These are phyloP conservation scores for Cairneyella variabilis DNA, from an alignment of 495 filamentous ascomycete species.

Conservation along the genomic window DNA sequence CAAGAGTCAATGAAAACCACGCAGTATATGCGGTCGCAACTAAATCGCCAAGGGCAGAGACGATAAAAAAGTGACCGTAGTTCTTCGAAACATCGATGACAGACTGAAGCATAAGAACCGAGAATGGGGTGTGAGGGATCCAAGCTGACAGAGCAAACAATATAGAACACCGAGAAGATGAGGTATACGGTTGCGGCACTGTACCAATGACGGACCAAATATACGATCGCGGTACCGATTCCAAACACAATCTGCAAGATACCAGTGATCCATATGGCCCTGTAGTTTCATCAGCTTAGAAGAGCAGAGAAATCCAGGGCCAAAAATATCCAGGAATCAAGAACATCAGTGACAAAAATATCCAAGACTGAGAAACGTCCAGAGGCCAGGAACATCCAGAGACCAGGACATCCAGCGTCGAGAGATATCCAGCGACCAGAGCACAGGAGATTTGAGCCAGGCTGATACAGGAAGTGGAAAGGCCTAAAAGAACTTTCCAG, in stretches of 20 bases:
- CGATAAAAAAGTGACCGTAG: conserved; percentile 82
- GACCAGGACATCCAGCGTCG: no score
- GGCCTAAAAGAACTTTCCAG: no score
- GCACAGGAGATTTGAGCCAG: no score
- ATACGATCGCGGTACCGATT: conserved; percentile 65
- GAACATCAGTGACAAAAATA: no score
- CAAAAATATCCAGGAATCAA: no score
- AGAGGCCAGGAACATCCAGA: no score
- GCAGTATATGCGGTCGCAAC: conserved; percentile 68
- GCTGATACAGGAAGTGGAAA: no score
- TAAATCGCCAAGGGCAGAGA: conserved; percentile 76
- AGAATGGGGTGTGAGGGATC: conserved; percentile 86
- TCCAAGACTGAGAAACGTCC: no score
- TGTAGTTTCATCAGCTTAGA: no score
- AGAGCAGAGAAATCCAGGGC: no score
- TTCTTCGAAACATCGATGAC: conserved; percentile 79
- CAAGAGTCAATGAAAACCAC: conserved; percentile 57
- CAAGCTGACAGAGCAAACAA: conserved; percentile 78
- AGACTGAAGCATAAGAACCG: conserved; percentile 83
- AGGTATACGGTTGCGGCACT: conserved; percentile 84
- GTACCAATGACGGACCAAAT: conserved; percentile 64
- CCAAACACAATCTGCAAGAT: conserved; percentile 66
- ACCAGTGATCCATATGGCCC: conserved; percentile 81
- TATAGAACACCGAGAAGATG: conserved; percentile 72
- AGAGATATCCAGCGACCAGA: no score